Evolutionary conservation across 306 rosid genomes (phyloP).

Genomic region (Vicia villosa): DNA sequence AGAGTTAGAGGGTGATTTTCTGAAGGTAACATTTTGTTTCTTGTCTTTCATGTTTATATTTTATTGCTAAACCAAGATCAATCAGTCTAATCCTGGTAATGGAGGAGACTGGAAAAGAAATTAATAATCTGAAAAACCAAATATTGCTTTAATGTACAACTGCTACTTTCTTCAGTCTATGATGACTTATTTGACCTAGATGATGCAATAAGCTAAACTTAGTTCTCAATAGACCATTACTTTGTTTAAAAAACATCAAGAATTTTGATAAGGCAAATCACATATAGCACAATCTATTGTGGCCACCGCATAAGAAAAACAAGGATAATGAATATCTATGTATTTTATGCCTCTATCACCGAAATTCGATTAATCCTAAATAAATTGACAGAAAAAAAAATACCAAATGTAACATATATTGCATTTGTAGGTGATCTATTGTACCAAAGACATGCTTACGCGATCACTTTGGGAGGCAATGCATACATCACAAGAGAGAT

Average conservation of each 20-base stretch:
- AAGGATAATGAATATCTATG: neutral
- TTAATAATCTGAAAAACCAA: too few relatives aligned
- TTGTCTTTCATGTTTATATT: slow-evolving; percentile 21
- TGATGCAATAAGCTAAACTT: slow-evolving; percentile 3
- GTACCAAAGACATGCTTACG: slow-evolving; percentile 83
- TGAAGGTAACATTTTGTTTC: slow-evolving; percentile 56
- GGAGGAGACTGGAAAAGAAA: neutral
- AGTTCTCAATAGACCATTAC: neutral
- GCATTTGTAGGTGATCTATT: slow-evolving; percentile 58
- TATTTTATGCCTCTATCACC: neutral
- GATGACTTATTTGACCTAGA: too few relatives aligned
- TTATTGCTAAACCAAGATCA: slow-evolving; percentile 6
- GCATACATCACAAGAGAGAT: slow-evolving; percentile 62
- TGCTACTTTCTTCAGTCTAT: too few relatives aligned
- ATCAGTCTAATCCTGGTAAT: neutral
- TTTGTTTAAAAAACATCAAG: neutral
- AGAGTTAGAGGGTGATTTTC: slow-evolving; percentile 83
- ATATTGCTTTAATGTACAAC: too few relatives aligned
- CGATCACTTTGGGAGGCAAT: slow-evolving; percentile 83
- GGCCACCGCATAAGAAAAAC: neutral
- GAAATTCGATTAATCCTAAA: neutral
- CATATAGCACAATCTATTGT: neutral
- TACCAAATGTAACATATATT: neutral
- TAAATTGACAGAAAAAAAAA: neutral
- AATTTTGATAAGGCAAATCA: neutral